These are phyloP conservation scores for Boletus coccyginus DNA, from an alignment of 768 basidiomycete genomes.

Conservation along the genomic window DNA sequence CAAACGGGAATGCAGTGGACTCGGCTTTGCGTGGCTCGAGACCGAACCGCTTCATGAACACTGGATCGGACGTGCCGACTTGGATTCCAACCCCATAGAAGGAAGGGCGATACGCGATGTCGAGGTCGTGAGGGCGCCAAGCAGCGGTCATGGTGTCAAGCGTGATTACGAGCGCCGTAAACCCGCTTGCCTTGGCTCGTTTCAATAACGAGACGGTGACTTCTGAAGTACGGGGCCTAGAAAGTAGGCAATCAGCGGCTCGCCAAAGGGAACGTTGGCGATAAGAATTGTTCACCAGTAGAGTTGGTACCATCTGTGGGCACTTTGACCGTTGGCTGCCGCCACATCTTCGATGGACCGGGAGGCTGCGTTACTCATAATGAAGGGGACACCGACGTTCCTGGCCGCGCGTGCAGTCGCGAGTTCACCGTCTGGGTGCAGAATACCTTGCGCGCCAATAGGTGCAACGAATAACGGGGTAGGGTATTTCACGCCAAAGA, in stretches of 20 bases:
- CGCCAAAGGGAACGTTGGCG: neutral
- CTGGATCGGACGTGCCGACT: slow-evolving; percentile 71
- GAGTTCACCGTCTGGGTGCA: slow-evolving; percentile 69
- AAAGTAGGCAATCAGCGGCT: neutral
- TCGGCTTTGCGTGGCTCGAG: slow-evolving; percentile 41
- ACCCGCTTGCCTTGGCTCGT: slow-evolving; percentile 65
- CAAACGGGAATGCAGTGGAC: slow-evolving; percentile 56
- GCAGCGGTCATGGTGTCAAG: slow-evolving; percentile 72
- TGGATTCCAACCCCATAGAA: slow-evolving; percentile 62
- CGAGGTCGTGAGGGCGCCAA: slow-evolving; percentile 76
- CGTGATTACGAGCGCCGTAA: slow-evolving; percentile 71
- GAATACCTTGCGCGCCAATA: slow-evolving; percentile 76
- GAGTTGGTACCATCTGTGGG: slow-evolving; percentile 76
- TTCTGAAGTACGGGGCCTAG: slow-evolving; percentile 61
- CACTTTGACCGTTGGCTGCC: slow-evolving; percentile 56
- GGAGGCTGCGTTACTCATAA: slow-evolving; percentile 72
- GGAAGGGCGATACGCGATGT: slow-evolving; percentile 64
- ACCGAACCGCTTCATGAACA: slow-evolving; percentile 63
- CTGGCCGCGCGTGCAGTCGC: slow-evolving; percentile 65
- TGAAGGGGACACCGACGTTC: slow-evolving; percentile 61
- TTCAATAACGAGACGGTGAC: slow-evolving; percentile 61
- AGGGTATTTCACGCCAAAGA: slow-evolving; percentile 65
- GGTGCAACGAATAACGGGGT: slow-evolving; percentile 67
- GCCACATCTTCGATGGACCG: slow-evolving; percentile 80
- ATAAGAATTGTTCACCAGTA: slow-evolving; percentile 54